Percentiles rank a stretch among this genome's conserved stretches.
phyloP scores from a whole-genome alignment of 257 asterid species.

The Penstemon davidsonii region DNA sequence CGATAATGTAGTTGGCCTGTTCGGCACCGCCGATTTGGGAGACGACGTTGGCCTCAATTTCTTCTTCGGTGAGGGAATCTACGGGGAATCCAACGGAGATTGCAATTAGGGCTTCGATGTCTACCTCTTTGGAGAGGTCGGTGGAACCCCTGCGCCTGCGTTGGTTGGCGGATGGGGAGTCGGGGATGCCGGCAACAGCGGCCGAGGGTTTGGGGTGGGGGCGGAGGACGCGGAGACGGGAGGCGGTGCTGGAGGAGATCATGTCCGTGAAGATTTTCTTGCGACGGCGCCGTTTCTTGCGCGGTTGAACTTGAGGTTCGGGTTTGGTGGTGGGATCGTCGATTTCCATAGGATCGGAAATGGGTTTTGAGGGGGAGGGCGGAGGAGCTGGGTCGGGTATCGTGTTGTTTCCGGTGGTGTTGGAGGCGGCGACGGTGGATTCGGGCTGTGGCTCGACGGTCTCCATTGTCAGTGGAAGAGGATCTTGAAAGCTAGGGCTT shows the following conservation, averaged over 20 bases:
- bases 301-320: slow-evolving; percentile 46
- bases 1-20: slow-evolving; percentile 89
- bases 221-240: slow-evolving; percentile 83
- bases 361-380: slow-evolving; percentile 18
- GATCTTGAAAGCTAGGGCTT: slow-evolving; percentile 30
- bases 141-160: slow-evolving; percentile 55
- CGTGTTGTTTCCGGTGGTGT: slow-evolving; percentile 23
- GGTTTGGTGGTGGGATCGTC: slow-evolving; percentile 25
- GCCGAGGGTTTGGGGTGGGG: slow-evolving; percentile 65
- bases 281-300: slow-evolving; percentile 84
- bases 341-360: slow-evolving; percentile 28
- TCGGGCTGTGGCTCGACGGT: slow-evolving; percentile 42
- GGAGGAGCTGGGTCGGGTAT: slow-evolving; percentile 34
- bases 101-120: slow-evolving; percentile 86
- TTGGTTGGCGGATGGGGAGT: slow-evolving; percentile 46
- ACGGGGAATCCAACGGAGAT: slow-evolving; percentile 95
- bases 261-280: slow-evolving; percentile 84
- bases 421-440: slow-evolving; percentile 18
- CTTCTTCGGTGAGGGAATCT: slow-evolving; percentile 92
- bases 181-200: slow-evolving; percentile 45
- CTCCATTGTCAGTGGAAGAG: slow-evolving; percentile 40
- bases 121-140: slow-evolving; percentile 84
- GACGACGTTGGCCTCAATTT: slow-evolving; percentile 94
- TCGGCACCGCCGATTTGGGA: slow-evolving; percentile 75
- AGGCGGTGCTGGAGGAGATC: slow-evolving; percentile 59